Evolutionary conservation across 2,329 filamentous ascomycete genomes (phyloP), one percentile per base, ranked within the genome.

Genomic region (Coniochaeta ligniaria): DNA sequence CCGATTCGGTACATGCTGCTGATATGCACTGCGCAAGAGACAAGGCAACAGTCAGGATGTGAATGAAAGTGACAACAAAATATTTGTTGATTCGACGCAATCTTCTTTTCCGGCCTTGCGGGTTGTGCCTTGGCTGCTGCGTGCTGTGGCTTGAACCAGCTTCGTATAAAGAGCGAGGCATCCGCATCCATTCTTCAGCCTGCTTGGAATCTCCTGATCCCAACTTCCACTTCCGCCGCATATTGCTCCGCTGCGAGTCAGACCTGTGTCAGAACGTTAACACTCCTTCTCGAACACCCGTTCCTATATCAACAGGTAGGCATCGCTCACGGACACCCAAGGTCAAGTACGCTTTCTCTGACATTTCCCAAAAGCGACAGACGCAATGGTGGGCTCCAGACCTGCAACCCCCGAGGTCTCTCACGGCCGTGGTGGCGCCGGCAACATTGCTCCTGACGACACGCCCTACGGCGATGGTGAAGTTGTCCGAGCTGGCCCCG

Each of bases 401-500:
- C 54, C 54, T 22, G 22, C 22, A 24, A 66, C 67, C 16, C 66
- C 74, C 59, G 82, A 85, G 69, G 79, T 85, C 59, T 85, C 83
- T 17, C 83, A 86, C 74, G 83, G 83, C 66, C 81, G 83, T 64
- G 83, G 83, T 62, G 83, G 83, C 66, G 82, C 81, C 22, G 84
- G 85, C 67, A 87, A 87, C 72, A 85, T 87, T 72, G 79, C 77
- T 64, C 71, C 74, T 36, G 84, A 87, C 69, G 71, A 79, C 63
- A 86, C 83, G 41, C 68, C 78, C 65, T 88, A 88, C 69, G 78
- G 80, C 63, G 85, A 88, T 64, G 85, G 84, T 66, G 82, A 84
- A 64, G 83, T 88, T 59, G 83, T 83, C 60, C 82, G 84, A 56
- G 69, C 77, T 50, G 83, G 83, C 57, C 69, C 74, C 3, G 76